These are phyloP conservation scores for Lichtheimia ornata DNA, from an alignment of 371 early-diverging fungal genomes.

Conservation along the genomic window DNA sequence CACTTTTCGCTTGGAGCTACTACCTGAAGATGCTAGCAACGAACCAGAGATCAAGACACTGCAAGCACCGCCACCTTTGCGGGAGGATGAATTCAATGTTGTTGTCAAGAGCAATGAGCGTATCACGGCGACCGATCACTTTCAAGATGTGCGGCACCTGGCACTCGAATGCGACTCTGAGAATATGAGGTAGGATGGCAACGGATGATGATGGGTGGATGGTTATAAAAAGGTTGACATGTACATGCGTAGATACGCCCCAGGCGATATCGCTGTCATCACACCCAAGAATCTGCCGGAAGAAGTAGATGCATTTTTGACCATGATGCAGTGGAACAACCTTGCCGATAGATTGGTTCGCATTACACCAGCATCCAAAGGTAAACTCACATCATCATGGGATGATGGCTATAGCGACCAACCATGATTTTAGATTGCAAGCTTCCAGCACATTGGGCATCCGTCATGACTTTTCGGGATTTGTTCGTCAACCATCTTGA, in stretches of 20 bases:
- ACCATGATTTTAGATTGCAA: constrained; percentile 28
- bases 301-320: constrained; percentile 73
- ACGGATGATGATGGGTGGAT: background rate
- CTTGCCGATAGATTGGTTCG: constrained; percentile 67
- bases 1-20: constrained; percentile 38
- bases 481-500: constrained; percentile 77
- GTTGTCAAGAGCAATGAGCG: constrained; percentile 56
- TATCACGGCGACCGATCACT: constrained; percentile 79
- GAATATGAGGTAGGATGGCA: constrained; percentile 17
- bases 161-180: constrained; percentile 38
- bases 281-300: constrained; percentile 69
- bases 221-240: background rate
- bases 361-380: constrained; percentile 45
- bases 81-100: constrained; percentile 34
- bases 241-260: constrained; percentile 53
- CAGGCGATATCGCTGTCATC: constrained; percentile 85
- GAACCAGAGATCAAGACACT: too few species aligned
- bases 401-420: background rate
- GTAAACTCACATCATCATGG: constrained; percentile 13
- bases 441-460: constrained; percentile 49
- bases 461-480: constrained; percentile 65
- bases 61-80: constrained; percentile 5
- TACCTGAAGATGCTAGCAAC: background rate
- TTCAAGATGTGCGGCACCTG: constrained; percentile 90
- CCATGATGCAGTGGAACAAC: constrained; percentile 70